These are phyloP conservation scores for Globisporangium mamillatum DNA, from an alignment of 352 stramenopile genomes.

Conservation along the genomic window DNA sequence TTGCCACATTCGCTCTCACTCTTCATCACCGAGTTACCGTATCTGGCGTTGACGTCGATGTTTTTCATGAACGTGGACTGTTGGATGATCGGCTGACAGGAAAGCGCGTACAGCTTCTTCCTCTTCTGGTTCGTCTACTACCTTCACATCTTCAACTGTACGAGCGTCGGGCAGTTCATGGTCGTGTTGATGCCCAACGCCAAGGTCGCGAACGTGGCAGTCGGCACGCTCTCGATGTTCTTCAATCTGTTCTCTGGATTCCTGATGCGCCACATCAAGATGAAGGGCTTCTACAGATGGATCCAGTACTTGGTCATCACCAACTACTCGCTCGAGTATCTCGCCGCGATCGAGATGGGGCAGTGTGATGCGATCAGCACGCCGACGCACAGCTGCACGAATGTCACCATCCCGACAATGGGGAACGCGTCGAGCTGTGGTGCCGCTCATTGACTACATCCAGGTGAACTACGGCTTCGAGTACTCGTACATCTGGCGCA, in stretches of 20 bases:
- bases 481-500: conserved; percentile 19
- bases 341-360: conserved; percentile 19
- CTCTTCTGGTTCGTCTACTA: conserved; percentile 24
- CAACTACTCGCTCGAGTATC: conserved; percentile 23
- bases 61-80: conserved; percentile 46
- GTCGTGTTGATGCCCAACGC: conserved; percentile 42
- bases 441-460: conserved; percentile 20
- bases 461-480: conserved; percentile 26
- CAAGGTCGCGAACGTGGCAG: conserved; percentile 52
- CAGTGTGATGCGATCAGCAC: neutral
- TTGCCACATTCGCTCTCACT: conserved; percentile 41
- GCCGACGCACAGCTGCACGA: conserved; percentile 9
- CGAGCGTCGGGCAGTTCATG: conserved; percentile 40
- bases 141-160: conserved; percentile 17
- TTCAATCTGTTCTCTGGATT: conserved; percentile 50
- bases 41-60: conserved; percentile 25
- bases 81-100: conserved; percentile 41
- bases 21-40: conserved; percentile 41
- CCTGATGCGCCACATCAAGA: conserved; percentile 21
- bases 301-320: conserved; percentile 28
- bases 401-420: neutral
- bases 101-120: conserved; percentile 30
- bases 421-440: neutral
- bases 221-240: conserved; percentile 38
- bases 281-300: conserved; percentile 28